Base-by-base conservation (phyloP, 495 filamentous ascomycete species). In the Penicillium roqueforti region DNA sequence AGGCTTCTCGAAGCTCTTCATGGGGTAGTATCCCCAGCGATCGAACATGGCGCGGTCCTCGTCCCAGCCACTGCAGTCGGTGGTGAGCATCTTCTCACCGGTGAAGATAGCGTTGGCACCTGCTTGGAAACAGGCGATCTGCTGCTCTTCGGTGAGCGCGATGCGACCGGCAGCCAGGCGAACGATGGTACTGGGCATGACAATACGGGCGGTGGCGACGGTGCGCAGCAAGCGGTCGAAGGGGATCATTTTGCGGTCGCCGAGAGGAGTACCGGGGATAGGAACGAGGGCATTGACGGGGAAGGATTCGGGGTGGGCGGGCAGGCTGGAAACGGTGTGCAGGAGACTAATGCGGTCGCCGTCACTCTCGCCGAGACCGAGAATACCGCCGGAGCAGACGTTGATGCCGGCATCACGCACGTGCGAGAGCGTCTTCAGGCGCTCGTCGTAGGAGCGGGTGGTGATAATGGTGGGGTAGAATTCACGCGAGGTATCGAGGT, bases 51-150 rank as follows among this genome's bases (percentile, higher is more conserved):
- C 81, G 47, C 80, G 83, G 58, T 95, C 89, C 70, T 91, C 87
- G 56, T 91, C 89, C 87, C 88, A 95, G 4, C 89, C 89, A 56
- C 85, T 91, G 65, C 88, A 92, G 51, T 87, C 86, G 0, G 89
- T 92, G 16, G 89, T 95, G 74, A 92, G 62, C 89, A 95, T 92
- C 78, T 89, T 92, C 73, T 95, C 89, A 18, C 89, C 89, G 1
- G 89, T 95, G 67, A 95, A 95, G 7, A 95, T 81, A 11, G 89
- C 89, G 65, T 95, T 95, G 0, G 89, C 89, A 23, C 89, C 89
- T 0, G 89, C 88, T 78, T 85, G 81, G 68, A 92, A 95, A 62
- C 89, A 92, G 54, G 89, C 67, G 19, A 87, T 80, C 71, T 95
- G 89, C 73, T 92, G 84, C 68, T 89, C 88, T 72, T 95, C 89